Conservation (phyloP, 139 green algal species). For the Chlamydomonas eustigma region DNA sequence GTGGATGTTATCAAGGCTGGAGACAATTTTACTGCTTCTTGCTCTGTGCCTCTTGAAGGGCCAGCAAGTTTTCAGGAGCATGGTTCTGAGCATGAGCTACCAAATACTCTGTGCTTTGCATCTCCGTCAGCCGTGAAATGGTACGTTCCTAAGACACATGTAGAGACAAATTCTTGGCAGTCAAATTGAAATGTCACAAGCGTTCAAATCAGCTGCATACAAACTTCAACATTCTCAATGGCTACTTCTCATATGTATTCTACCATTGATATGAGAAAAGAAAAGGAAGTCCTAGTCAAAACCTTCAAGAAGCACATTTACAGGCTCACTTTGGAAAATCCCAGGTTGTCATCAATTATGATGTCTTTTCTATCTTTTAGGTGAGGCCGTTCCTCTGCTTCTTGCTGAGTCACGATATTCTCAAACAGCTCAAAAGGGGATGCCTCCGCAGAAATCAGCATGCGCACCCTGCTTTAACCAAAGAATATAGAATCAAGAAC, state of each 20-base stretch:
- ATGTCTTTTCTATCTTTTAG: conserved; percentile 18
- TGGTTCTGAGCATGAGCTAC: conserved; percentile 58
- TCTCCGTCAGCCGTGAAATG: conserved; percentile 87
- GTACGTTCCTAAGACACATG: conserved; percentile 60
- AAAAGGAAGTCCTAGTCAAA: no score
- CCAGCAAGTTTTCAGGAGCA: neutral
- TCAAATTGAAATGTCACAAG: neutral
- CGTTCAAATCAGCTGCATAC: neutral
- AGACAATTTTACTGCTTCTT: no score
- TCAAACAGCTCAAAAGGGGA: conserved; percentile 80
- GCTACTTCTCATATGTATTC: neutral
- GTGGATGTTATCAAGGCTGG: no score
- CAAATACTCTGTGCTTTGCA: conserved; percentile 83
- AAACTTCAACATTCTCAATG: neutral
- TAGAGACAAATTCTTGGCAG: neutral
- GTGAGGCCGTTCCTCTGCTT: conserved; percentile 20
- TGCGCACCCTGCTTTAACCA: conserved; percentile 45
- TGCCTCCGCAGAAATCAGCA: conserved; percentile 78
- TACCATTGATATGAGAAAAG: neutral
- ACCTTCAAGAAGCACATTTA: no score
- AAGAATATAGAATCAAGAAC: no score
- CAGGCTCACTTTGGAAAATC: conserved; percentile 82
- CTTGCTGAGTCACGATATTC: conserved; percentile 68
- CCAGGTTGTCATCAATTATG: conserved; percentile 81
- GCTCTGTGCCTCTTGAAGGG: conserved; percentile 8